Conservation (phyloP, 2,329 filamentous ascomycete genomes). For the Cercospora sp. region DNA sequence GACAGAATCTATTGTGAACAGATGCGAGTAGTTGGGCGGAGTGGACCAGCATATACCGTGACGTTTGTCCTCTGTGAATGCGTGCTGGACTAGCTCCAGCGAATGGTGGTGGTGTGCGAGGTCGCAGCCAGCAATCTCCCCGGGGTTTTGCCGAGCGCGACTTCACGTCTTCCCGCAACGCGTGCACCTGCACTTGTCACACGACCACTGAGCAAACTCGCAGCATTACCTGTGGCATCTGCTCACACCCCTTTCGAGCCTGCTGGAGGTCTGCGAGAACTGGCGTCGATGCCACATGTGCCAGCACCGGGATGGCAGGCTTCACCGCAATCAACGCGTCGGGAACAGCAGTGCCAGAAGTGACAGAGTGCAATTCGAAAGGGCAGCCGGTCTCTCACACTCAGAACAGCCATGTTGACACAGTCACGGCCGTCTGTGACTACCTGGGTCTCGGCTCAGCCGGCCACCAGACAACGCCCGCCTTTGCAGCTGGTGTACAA, state of each 20-base stretch:
- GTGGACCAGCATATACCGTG: neutral
- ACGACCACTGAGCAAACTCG: neutral
- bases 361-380: neutral
- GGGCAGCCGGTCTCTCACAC: neutral
- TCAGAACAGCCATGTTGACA: neutral
- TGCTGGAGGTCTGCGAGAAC: neutral
- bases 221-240: neutral
- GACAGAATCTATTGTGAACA: neutral
- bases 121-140: neutral
- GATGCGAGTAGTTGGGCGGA: neutral
- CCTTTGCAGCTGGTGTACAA: constrained; percentile 20
- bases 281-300: neutral
- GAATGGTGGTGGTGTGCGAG: neutral
- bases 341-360: neutral
- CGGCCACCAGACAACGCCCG: neutral
- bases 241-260: neutral
- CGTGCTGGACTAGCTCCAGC: neutral
- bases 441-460: constrained; percentile 17
- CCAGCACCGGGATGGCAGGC: constrained; percentile 11
- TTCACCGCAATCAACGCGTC: constrained; percentile 31
- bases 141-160: neutral
- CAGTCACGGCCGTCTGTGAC: constrained; percentile 13
- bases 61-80: neutral
- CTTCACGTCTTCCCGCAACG: neutral
- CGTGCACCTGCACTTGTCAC: neutral